phyloP scores from a whole-genome alignment of 106 monocot species.

The Hemerocallis citrina region DNA sequence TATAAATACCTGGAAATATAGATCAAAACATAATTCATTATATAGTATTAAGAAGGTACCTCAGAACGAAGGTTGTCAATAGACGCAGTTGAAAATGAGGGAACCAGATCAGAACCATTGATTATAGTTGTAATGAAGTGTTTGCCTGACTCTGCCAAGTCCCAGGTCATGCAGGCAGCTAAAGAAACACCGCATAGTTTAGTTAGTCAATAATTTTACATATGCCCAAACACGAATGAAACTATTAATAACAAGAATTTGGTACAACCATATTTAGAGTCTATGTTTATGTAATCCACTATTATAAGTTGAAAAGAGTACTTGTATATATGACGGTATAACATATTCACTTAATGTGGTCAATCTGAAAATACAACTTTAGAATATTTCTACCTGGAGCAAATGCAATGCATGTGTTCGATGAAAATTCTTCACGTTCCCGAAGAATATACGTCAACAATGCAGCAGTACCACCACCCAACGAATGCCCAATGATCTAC shows the following conservation, averaged over 20 bases:
- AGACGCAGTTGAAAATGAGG: slow-evolving; percentile 58
- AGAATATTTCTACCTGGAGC: slow-evolving; percentile 47
- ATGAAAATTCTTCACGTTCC: slow-evolving; percentile 43
- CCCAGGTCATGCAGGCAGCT: slow-evolving; percentile 85
- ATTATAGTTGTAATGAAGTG: slow-evolving; percentile 49
- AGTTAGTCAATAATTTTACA: too few species aligned
- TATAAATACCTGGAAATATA: not conserved
- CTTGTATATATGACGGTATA: not conserved
- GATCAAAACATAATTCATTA: too few species aligned
- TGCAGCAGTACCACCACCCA: slow-evolving; percentile 56
- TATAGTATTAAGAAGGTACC: too few species aligned
- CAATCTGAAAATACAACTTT: not conserved
- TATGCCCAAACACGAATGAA: too few species aligned
- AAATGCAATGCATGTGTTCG: slow-evolving; percentile 54
- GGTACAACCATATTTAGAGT: too few species aligned
- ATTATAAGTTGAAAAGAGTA: not conserved
- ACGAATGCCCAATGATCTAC: slow-evolving; percentile 69
- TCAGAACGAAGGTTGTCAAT: slow-evolving; percentile 58
- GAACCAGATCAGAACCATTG: slow-evolving; percentile 59
- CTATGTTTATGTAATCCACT: too few species aligned
- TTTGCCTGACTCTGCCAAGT: slow-evolving; percentile 63
- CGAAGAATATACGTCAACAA: slow-evolving; percentile 57
- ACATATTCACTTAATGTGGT: not conserved
- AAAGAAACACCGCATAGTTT: slow-evolving; percentile 2
- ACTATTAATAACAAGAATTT: too few species aligned